Conservation (phyloP, 2,329 filamentous ascomycete species). For the Ascochyta pisi region DNA sequence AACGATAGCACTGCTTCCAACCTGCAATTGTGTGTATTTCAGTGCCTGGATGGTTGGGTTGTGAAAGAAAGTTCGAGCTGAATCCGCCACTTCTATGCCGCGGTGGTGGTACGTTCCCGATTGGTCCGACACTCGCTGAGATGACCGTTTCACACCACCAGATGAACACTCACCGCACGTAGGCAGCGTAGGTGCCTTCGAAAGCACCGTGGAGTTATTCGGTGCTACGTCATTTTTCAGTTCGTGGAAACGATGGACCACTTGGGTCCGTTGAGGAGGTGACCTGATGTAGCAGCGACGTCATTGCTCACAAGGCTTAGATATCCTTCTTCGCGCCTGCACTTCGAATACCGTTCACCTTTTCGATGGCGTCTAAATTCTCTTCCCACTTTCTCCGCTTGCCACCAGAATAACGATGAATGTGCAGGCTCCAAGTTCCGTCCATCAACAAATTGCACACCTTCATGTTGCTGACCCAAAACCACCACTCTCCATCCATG, state of each 20-base stretch:
- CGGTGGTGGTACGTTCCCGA: conserved; percentile 5
- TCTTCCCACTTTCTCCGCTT: conserved; percentile 52
- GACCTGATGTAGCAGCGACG: not conserved
- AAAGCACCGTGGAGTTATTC: not conserved
- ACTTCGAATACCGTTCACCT: conserved; percentile 27
- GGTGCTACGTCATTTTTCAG: not conserved
- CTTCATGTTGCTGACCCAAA: conserved; percentile 51
- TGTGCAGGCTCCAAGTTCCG: conserved; percentile 52
- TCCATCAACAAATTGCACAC: conserved; percentile 51
- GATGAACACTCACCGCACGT: not conserved
- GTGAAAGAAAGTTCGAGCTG: conserved; percentile 19
- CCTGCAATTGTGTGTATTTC: conserved; percentile 12
- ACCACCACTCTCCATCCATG: conserved; percentile 49
- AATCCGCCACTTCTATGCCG: conserved; percentile 8
- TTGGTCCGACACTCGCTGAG: conserved; percentile 1
- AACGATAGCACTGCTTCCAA: not conserved
- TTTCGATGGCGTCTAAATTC: conserved; percentile 47
- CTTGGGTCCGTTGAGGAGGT: not conserved
- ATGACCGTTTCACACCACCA: conserved; percentile 11
- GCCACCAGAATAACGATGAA: conserved; percentile 52
- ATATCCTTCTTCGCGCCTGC: not conserved
- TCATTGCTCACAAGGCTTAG: not conserved
- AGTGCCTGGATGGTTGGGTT: conserved; percentile 1
- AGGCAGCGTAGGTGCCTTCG: not conserved
- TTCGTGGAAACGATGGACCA: too few relatives aligned